Evolutionary conservation across 768 basidiomycete genomes (phyloP), one percentile per base, ranked within the genome.

Genomic region (Pleurotus citrinopileatus): DNA sequence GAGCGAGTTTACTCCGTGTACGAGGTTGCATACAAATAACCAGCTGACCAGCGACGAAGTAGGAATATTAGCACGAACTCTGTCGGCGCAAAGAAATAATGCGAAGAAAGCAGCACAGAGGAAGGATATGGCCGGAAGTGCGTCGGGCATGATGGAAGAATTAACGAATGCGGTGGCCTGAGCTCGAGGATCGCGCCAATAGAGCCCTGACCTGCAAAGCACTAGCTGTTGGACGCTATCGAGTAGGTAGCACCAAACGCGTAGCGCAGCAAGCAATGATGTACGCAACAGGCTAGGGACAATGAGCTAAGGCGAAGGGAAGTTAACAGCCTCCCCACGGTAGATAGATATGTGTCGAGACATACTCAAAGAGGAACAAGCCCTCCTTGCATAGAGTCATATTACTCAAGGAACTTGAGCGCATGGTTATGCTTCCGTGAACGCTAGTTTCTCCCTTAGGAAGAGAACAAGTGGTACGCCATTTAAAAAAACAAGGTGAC

Each of bases 1-100:
- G 10, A 85, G 58, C 0, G 78, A 68, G 63, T 86, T 81, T 34
- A 84, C 68, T 52, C 79, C 76, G n/a, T 62, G 58, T n/a, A 69
- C 66, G 5, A 84, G 55, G 44, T 71, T 67, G 0, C 63, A 59
- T 9, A 77, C 10, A 1, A 67, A 69, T 0, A 73, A 60, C 81
- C 81, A 81, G 12, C 72, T 43, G 65, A 81, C 76, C 62, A 68
- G 73, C 45, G 80, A 73, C 8, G 80, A 57, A 27, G 67, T 73
- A 0, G 78, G 71, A 22, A 82, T 67, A 59, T 77, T 81, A 40
- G 64, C 69, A 56, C 74, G 71, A 52, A 79, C 70, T 59, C 78
- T 76, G 52, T 70, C 54, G 54, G 70, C 47, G 28, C 70, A 74
- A 36, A 77, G 63, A 27, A 77, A 69, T 44, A 81, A 69, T 7